These are phyloP conservation scores for Penicillium expansum DNA, from an alignment of 2,329 filamentous ascomycete species.

Conservation along the genomic window DNA sequence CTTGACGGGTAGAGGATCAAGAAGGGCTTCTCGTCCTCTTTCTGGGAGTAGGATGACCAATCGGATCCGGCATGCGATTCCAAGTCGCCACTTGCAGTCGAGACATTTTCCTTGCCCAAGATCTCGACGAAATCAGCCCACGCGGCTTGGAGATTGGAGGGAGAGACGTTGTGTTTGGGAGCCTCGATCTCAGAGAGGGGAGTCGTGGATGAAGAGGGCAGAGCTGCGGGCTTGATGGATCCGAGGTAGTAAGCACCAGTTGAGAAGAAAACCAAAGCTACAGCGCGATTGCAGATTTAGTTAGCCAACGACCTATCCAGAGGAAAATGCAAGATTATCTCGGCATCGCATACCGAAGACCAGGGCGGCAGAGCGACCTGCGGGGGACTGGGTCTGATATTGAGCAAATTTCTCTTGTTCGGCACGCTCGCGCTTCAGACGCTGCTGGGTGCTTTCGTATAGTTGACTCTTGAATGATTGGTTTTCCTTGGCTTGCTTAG, in stretches of 20 bases:
- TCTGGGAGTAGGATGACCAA: constrained; percentile 56
- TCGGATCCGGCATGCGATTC: constrained; percentile 60
- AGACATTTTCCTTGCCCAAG: constrained; percentile 62
- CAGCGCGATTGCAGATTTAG: neutral
- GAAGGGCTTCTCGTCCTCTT: constrained; percentile 46
- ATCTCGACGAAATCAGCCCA: constrained; percentile 63
- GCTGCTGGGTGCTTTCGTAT: constrained; percentile 60
- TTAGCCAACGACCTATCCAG: constrained; percentile 11
- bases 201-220: constrained; percentile 55
- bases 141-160: constrained; percentile 60
- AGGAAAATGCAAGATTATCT: constrained; percentile 6
- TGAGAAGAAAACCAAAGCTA: constrained; percentile 53
- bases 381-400: constrained; percentile 41
- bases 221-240: constrained; percentile 47
- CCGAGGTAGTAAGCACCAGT: constrained; percentile 57
- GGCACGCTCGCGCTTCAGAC: constrained; percentile 57
- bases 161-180: constrained; percentile 56
- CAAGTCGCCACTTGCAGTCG: constrained; percentile 54
- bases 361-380: constrained; percentile 40
- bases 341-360: constrained; percentile 31
- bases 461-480: constrained; percentile 59
- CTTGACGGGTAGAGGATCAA: constrained; percentile 71
- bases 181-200: constrained; percentile 49
- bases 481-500: constrained; percentile 28
- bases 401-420: constrained; percentile 53